Evolutionary conservation across 2,329 filamentous ascomycete genomes (phyloP), one percentile per base, ranked within the genome.

Genomic region (Xylogone sp.): DNA sequence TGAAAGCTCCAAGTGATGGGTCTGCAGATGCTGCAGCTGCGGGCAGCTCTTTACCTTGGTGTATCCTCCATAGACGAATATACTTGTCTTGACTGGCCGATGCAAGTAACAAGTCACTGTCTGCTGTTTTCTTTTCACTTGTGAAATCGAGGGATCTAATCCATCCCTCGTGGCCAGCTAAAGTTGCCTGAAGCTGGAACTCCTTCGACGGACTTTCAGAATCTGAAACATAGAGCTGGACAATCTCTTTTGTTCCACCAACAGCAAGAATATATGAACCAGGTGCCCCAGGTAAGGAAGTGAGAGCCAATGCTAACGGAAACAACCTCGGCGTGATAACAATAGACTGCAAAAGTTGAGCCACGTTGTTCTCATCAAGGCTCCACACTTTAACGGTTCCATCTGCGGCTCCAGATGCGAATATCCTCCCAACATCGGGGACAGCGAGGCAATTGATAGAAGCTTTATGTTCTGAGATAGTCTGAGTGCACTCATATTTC

Each of bases 51-150:
- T 79, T 79, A 29, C 89, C 90, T 55, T 81, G 75, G 57, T 88
- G 88, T 31, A 99, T 73, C 52, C 92, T 83, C 94, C 94, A 99
- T 31, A 99, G 79, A 42, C 94, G 87, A 53, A 97, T 86, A 63
- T 97, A 99, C 71, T 96, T 97, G 70, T 99, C 94, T 68, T 99
- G 94, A 66, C 93, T 97, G 20, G 92, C 92, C 10, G 93, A 97
- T 1, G 93, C 90, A 19, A 99, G 78, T 20, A 97, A 71, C 3
- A 96, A 67, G 65, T 97, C 92, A 48, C 81, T 81, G 0, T 73
- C 68, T 1, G 70, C 58, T 20, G 72, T 71, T 2, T 72, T 65
- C 13, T 70, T 78, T 64, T 94, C 88, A 53, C 74, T 74, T 1
- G 82, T 81, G 59, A 99, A 94, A 56, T 86, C 86, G 12, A 99